Evolutionary conservation across 2,329 filamentous ascomycete species (phyloP), one percentile per base, ranked within the genome.

Genomic region (Hymenoscyphus infarciens): DNA sequence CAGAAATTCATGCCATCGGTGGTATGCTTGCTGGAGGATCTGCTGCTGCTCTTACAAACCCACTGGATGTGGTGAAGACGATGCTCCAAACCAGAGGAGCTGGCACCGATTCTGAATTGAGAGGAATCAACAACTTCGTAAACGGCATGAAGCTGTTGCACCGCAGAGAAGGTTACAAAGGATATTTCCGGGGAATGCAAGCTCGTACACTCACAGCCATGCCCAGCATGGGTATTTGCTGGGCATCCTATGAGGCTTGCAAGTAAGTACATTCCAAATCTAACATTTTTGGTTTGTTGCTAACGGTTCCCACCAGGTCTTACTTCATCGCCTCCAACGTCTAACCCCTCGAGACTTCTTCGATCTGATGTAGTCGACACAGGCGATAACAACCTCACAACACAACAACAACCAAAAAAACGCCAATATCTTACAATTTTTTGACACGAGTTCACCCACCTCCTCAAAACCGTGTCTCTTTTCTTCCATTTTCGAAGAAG

Each of bases 181-280:
- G 95, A 3, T 99, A 98, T 78, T 93, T 97, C 79, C 93, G 96
- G 74, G 95, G 95, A 53, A 85, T 97, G 74, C 88, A 90, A 71
- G 95, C 95, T 56, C 84, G 95, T 72, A 89, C 99, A 56, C 87
- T 99, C 66, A 97, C 93, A 11, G 97, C 95, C 1, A 98, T 98
- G 90, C 95, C 95, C 22, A 97, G 93, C 79, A 99, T 95, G 38
- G 95, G 95, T n/a, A 99, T 99, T 74, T 99, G 95, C 82, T 99
- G 95, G 95, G 95, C 86, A 45, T 85, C 85, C 33, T 88, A 88
- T 70, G 86, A 88, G 72, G 86, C 86, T 66, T 88, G 84, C 70
- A 88, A 88, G 86, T 87, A 77, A 72, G 84, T 60, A 19, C 22
- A 27, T 15, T 11, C n/a, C 3, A 25, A 38, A 13, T 35, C 10